A percentile compares a stretch with the other conserved stretches of the same genome.
Evolutionary conservation across 1,284 basidiomycete species (phyloP).

Genomic region (Caloboletus firmus): DNA sequence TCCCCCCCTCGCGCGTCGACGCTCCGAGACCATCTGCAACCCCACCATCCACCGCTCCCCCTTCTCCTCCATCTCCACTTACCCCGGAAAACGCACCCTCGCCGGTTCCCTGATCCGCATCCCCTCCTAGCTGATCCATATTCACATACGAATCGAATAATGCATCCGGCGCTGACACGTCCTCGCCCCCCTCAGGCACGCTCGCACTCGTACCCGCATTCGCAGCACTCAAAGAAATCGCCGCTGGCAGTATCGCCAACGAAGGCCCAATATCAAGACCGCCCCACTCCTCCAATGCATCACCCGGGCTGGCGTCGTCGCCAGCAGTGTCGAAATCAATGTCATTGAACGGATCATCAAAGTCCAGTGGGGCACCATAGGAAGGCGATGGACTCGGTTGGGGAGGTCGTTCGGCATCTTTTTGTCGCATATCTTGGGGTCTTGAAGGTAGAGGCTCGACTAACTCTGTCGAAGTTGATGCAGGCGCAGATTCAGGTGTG

Average conservation of each 20-base stretch:
- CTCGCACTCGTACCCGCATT: background rate
- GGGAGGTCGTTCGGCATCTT: background rate
- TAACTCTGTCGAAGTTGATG: background rate
- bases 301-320: background rate
- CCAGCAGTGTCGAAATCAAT: constrained; percentile 15
- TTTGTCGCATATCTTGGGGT: background rate
- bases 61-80: background rate
- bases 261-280: constrained; percentile 7
- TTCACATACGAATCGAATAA: constrained; percentile 31
- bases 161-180: constrained; percentile 9
- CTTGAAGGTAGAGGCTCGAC: background rate
- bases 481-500: background rate
- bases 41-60: background rate
- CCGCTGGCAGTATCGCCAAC: background rate
- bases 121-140: constrained; percentile 22
- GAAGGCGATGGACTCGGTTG: background rate
- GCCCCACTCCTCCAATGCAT: constrained; percentile 6
- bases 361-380: constrained; percentile 10
- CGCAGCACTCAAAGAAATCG: background rate
- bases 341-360: constrained; percentile 22
- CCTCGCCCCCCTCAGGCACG: constrained; percentile 7
- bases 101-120: background rate
- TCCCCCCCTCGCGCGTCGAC: background rate
- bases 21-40: background rate
- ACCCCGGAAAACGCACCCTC: background rate